Evolutionary conservation across 768 basidiomycete genomes (phyloP), one percentile per base, ranked within the genome.

Genomic region (Phylloporus arenicola): DNA sequence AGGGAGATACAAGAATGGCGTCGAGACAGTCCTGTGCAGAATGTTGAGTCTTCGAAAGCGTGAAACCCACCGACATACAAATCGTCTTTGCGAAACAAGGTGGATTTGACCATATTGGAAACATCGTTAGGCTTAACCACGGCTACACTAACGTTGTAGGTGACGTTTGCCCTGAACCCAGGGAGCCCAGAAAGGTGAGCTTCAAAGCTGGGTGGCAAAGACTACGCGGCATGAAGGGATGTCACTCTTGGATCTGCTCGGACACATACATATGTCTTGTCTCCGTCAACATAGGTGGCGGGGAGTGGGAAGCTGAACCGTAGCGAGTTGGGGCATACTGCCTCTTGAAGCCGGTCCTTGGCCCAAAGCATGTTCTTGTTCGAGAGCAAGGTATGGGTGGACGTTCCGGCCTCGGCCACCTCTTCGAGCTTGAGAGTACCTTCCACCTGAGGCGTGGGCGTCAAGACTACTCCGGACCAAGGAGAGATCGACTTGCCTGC

Each of bases 171-270:
- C 14, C 73, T 70, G 59, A 89, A 88, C 1, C 87, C 88, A 10
- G 87, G 87, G 7, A 88, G 64, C 3, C 86, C 86, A 12, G 78
- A 76, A 16, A 89, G 70, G 54, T 82, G 84, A 14, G 83, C 80
- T 50, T 80, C 72, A 53, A 81, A 83, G 12, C 80, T 85, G 1
- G 87, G 88, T 19, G 87, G 87, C 20, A 90, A 71, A 39, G 80
- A 73, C 86, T 88, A 40, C 13, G 24, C 45, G 45, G 5, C 27
- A 52, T 47, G 33, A 52, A 43, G 45, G 9, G 22, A 33, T 5
- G 40, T 29, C 31, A n/a, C 11, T 9, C 19, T 56, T 40, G 39
- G 45, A 40, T 40, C 42, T 31, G 25, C 14, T 54, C 42, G 17
- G 37, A 10, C 43, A 72, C 80, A 57, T 54, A 88, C 86, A 70